These are phyloP conservation scores for Acacia pycnantha DNA, from an alignment of 331 rosid genomes.

Conservation along the genomic window DNA sequence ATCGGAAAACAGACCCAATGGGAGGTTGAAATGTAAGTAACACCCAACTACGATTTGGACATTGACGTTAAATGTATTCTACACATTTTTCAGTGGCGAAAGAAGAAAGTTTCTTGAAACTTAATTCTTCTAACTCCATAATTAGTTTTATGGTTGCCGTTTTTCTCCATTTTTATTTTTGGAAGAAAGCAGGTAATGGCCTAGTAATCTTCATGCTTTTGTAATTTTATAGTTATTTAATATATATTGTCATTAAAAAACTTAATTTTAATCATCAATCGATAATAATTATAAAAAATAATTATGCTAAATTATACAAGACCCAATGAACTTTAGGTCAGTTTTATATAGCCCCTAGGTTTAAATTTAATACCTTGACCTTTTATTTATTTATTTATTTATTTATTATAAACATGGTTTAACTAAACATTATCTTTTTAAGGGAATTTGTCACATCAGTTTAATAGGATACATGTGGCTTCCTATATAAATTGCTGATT, in stretches of 20 bases:
- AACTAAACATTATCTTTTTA: too few relatives aligned
- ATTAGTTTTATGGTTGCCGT: not conserved
- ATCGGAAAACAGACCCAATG: not conserved
- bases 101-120: not conserved
- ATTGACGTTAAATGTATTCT: not conserved
- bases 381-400: too few relatives aligned
- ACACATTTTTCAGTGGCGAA: not conserved
- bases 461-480: too few relatives aligned
- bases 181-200: not conserved
- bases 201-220: not conserved
- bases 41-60: not conserved
- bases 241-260: not conserved
- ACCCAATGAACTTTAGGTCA: too few relatives aligned
- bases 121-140: not conserved
- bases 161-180: not conserved
- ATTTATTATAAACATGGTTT: too few relatives aligned
- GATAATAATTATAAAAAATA: not conserved
- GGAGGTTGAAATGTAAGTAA: not conserved
- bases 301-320: not conserved
- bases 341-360: too few relatives aligned
- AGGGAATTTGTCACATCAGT: accelerated
- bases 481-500: too few relatives aligned
- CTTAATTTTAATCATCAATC: not conserved
- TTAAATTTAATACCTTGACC: too few relatives aligned
- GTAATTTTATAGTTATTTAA: not conserved